A percentile compares a stretch with the other conserved stretches of the same genome.
phyloP scores from a whole-genome alignment of 2,329 filamentous ascomycete species.

The Ophiostoma fasciatum region DNA sequence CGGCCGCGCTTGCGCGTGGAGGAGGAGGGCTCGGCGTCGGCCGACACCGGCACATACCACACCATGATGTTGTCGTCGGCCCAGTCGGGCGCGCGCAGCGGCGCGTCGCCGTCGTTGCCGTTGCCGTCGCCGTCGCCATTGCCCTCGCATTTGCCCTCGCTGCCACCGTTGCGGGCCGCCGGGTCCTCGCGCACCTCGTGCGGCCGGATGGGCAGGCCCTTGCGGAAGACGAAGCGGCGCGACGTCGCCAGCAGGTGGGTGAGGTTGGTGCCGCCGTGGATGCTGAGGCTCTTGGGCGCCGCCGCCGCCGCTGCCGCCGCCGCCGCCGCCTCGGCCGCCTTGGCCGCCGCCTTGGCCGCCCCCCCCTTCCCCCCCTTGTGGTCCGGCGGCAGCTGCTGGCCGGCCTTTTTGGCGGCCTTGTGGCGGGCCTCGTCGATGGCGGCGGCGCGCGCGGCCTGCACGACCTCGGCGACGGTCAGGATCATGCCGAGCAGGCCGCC shows the following conservation, averaged over 20 bases:
- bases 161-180: conserved; percentile 23
- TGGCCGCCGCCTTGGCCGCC: conserved; percentile 8
- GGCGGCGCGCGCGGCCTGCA: conserved; percentile 31
- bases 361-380: not conserved
- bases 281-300: conserved; percentile 29
- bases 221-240: conserved; percentile 73
- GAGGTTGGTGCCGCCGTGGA: conserved; percentile 72
- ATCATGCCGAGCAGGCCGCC: conserved; percentile 79
- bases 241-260: conserved; percentile 69
- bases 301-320: not conserved
- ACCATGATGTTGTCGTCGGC: conserved; percentile 64
- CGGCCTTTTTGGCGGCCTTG: not conserved
- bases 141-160: too few species aligned
- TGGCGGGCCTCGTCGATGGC: conserved; percentile 18
- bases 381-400: too few species aligned
- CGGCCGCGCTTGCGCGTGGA: conserved; percentile 19
- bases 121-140: not conserved
- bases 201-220: conserved; percentile 57
- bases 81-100: conserved; percentile 50
- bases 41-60: conserved; percentile 56
- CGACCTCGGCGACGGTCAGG: conserved; percentile 63
- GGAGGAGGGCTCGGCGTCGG: conserved; percentile 10
- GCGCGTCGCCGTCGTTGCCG: not conserved
- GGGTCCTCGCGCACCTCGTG: conserved; percentile 46
- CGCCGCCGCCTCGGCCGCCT: not conserved